phyloP scores from a whole-genome alignment of 164 flowering plant species.

The Tetrastigma voinierianum region DNA sequence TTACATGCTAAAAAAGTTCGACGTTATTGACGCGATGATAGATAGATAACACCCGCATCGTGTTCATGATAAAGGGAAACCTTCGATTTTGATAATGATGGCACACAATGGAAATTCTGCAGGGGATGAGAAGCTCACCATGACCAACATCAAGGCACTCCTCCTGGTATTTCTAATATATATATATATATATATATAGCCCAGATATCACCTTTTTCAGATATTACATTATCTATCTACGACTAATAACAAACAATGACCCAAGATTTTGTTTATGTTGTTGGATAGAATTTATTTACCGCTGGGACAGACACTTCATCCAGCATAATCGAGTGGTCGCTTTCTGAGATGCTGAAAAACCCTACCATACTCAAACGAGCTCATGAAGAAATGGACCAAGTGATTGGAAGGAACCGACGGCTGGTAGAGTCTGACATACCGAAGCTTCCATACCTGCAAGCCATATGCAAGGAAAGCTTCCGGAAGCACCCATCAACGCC shows the following conservation, averaged over 20 bases:
- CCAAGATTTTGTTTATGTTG: too few species aligned
- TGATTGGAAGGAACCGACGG: slow-evolving; percentile 15
- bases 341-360: too few species aligned
- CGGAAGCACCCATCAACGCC: too few species aligned
- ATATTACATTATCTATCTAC: too few species aligned
- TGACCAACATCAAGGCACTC: neutral
- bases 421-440: slow-evolving; percentile 21
- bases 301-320: too few species aligned
- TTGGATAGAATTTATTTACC: slow-evolving; percentile 19
- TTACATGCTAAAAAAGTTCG: slow-evolving; percentile 4
- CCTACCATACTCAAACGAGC: too few species aligned
- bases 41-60: neutral
- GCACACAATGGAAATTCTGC: neutral
- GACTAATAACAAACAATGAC: too few species aligned
- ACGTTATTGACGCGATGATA: slow-evolving; percentile 2
- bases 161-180: neutral
- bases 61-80: neutral
- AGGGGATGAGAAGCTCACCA: neutral
- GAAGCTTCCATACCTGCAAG: too few species aligned
- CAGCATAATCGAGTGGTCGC: too few species aligned
- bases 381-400: slow-evolving; percentile 10
- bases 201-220: too few species aligned
- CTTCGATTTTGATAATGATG: neutral
- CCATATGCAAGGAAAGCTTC: too few species aligned
- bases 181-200: too few species aligned